Evolutionary conservation across 2,329 filamentous ascomycete genomes (phyloP), one percentile per base, ranked within the genome.

Genomic region (Ceratocystis destructans): DNA sequence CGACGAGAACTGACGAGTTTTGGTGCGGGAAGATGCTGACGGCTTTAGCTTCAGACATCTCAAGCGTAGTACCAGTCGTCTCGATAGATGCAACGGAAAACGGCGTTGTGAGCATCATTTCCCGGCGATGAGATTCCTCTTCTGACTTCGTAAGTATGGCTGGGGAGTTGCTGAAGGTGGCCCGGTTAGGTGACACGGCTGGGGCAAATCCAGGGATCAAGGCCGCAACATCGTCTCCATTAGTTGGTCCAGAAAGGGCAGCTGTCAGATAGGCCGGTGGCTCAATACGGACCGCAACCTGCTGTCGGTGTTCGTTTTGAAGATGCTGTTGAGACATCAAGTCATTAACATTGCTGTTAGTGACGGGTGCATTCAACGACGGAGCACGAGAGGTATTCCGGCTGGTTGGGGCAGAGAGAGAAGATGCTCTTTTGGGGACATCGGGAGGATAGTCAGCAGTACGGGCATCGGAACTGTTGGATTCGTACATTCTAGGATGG

Each of bases 1-100:
- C 81, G 74, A 87, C 79, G 53, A 86, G 73, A 10, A 87, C 75
- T 3, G 84, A 87, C 61, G 80, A 84, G 70, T 86, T 87, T 70
- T 87, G 83, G 69, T 87, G 84, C 22, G 82, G 79, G 69, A 81
- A 85, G 70, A 87, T 83, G 68, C 79, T 83, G 66, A 87, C 79
- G 48, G 82, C 83, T 71, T 82, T 75, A 44, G 84, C 84, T 74
- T 87, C 83, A 0, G 83, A 84, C 50, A 87, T 80, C 70, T 85
- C 84, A 2, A 79, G 77, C 2, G 82, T 84, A n/a, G 84, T 85
- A 44, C 78, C 80, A 46, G 77, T 81, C n/a, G 83, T 84, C 65
- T 86, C 84, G 61, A 86, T 78, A 0, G 84, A 87, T 0, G 78
- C 76, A 67, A 83, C 76, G 1, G 84, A 87, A 70, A 87, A 86